Evolutionary conservation across 2,329 filamentous ascomycete genomes (phyloP).

Genomic region (Pyricularia pennisetigena): DNA sequence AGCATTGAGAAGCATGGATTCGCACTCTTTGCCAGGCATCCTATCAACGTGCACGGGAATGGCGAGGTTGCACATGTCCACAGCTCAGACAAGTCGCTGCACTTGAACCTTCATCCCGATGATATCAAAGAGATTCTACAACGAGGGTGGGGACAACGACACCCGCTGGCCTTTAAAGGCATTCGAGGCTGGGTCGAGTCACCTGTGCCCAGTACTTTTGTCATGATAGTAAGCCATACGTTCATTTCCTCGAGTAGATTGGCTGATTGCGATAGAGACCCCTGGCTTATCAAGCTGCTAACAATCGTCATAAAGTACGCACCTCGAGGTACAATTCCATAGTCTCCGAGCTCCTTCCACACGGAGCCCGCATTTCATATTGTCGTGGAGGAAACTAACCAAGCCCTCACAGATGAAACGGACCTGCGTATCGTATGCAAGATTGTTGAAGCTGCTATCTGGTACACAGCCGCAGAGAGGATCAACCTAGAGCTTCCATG

Average conservation of each 20-base stretch:
- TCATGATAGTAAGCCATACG: slow-evolving; percentile 46
- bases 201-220: slow-evolving; percentile 65
- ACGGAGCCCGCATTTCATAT: neutral
- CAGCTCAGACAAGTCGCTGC: slow-evolving; percentile 64
- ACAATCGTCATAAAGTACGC: slow-evolving; percentile 42
- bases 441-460: slow-evolving; percentile 66
- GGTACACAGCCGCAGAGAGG: slow-evolving; percentile 46
- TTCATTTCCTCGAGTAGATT: neutral
- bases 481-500: slow-evolving; percentile 18
- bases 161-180: slow-evolving; percentile 52
- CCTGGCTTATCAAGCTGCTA: neutral
- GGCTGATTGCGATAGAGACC: neutral
- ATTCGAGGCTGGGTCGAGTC: slow-evolving; percentile 45
- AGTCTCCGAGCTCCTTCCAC: slow-evolving; percentile 4
- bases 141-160: slow-evolving; percentile 69
- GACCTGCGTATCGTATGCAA: slow-evolving; percentile 58
- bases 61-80: slow-evolving; percentile 82
- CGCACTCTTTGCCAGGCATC: slow-evolving; percentile 59
- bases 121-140: slow-evolving; percentile 64
- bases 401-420: slow-evolving; percentile 33
- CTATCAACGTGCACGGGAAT: slow-evolving; percentile 59
- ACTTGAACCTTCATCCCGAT: slow-evolving; percentile 69
- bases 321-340: slow-evolving; percentile 40
- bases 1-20: slow-evolving; percentile 78
- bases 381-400: slow-evolving; percentile 4